These are phyloP conservation scores for Drechmeria coniospora DNA, from an alignment of 2,329 filamentous ascomycete genomes.

Conservation along the genomic window DNA sequence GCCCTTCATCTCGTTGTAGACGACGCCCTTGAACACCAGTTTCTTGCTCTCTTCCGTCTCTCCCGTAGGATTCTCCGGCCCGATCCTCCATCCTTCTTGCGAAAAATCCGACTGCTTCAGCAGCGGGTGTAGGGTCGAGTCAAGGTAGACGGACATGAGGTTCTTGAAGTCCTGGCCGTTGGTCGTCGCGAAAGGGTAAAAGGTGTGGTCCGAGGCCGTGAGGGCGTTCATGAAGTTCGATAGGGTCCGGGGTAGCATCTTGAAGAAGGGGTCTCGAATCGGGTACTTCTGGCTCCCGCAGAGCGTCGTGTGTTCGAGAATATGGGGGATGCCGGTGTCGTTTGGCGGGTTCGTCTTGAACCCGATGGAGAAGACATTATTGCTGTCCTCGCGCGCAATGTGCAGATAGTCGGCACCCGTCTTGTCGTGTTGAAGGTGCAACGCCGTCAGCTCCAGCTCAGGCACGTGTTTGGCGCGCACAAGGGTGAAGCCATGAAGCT, in stretches of 20 bases:
- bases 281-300: constrained; percentile 93
- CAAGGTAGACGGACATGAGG: constrained; percentile 88
- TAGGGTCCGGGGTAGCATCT: constrained; percentile 95
- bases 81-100: constrained; percentile 93
- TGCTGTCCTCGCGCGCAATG: constrained; percentile 85
- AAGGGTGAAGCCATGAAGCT: constrained; percentile 86
- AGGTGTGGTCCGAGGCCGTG: constrained; percentile 89
- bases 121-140: constrained; percentile 80
- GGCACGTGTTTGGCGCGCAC: constrained; percentile 81
- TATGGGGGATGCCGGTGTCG: constrained; percentile 90
- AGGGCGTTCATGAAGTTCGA: constrained; percentile 99
- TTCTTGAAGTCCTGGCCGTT: constrained; percentile 93
- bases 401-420: constrained; percentile 94
- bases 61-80: constrained; percentile 70
- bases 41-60: constrained; percentile 43
- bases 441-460: constrained; percentile 80
- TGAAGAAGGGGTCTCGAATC: constrained; percentile 98
- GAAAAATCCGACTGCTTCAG: constrained; percentile 84
- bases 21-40: constrained; percentile 90
- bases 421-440: constrained; percentile 85
- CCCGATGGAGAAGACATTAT: constrained; percentile 98
- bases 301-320: constrained; percentile 91
- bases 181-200: constrained; percentile 94
- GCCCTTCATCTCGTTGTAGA: constrained; percentile 99
- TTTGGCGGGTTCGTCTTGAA: constrained; percentile 99